Percentiles rank a stretch among this genome's conserved stretches.
Conservation (phyloP, 1,139 yeast genomes). For the Kodamaea suecica region DNA sequence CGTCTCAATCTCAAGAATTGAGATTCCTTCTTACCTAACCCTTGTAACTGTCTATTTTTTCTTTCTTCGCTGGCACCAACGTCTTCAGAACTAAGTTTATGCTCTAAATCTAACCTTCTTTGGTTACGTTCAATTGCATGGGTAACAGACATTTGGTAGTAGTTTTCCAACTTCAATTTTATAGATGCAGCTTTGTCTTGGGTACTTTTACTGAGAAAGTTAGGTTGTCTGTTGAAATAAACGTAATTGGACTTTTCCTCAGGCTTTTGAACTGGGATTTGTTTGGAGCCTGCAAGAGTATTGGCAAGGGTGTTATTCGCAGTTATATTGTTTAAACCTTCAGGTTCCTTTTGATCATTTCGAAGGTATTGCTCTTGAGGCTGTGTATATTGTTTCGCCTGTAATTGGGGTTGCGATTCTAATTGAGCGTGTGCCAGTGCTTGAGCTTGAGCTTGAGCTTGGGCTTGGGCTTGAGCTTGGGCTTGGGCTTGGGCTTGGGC, state of each 20-base stretch:
- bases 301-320: constrained; percentile 14
- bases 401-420: no score
- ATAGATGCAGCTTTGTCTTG: constrained; percentile 76
- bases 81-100: constrained; percentile 61
- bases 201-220: constrained; percentile 57
- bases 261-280: constrained; percentile 7
- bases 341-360: constrained; percentile 6
- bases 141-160: constrained; percentile 70
- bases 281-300: constrained; percentile 12
- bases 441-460: constrained; percentile 12
- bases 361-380: not conserved
- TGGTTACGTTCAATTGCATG: constrained; percentile 83
- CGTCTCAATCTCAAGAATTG: constrained; percentile 72
- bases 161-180: constrained; percentile 67
- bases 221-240: constrained; percentile 85
- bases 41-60: constrained; percentile 66
- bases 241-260: constrained; percentile 44
- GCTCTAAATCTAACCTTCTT: constrained; percentile 70
- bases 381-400: constrained; percentile 7
- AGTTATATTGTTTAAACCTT: constrained; percentile 9
- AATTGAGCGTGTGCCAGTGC: no score
- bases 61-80: constrained; percentile 65
- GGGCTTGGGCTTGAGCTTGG: constrained; percentile 15
- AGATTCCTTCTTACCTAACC: constrained; percentile 72
- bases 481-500: constrained; percentile 15